Base-by-base conservation (phyloP, 805 yeast genomes). In the Candida railenensis region DNA sequence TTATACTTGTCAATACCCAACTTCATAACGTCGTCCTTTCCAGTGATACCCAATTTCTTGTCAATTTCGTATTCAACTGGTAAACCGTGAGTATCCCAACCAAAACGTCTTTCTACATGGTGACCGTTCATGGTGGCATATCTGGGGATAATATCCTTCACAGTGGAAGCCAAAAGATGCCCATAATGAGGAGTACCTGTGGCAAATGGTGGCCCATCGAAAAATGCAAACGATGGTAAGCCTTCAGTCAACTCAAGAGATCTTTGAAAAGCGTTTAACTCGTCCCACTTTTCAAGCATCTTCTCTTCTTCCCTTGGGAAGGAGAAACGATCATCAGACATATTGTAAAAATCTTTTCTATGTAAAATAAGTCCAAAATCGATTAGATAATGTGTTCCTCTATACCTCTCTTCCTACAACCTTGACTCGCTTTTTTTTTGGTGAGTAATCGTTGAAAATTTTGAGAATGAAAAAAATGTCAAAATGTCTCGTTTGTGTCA, bases 111-210 rank as follows among this genome's bases (percentile, higher is more conserved):
- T 71, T 89, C 97, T 37, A 94, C 99, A 58, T 86, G 89, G 68
- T 82, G 85, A 18, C 99, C 99, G 58, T 87, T 92, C 99, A 94
- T 92, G 53, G 96, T 87, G 49, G 98, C 98, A 63, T 89, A 94
- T 64, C 99, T 82, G 47, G 99, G 99, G 46, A 94, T 92, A 55
- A 94, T 89, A 73, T 94, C 99, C 69, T 92, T 94, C 61, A 91
- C 89, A 48, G 99, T 94, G 34, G 98, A 94, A 2, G 98, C 95
- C 67, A 94, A 74, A 62, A 94, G 86, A 64, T 94, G 99, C 53
- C 99, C 99, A 66, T 94, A 95, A 67, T 94, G 99, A 38, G 99
- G 99, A 33, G 97, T 89, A 62, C 99, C 99, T 1, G 99, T 94
- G 48, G 99, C 99, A 69, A 94, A 94, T 57, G 99, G 99, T 7